Conservation (phyloP, 805 yeast genomes). For the Cyberlindnera euphorbiiphila region DNA sequence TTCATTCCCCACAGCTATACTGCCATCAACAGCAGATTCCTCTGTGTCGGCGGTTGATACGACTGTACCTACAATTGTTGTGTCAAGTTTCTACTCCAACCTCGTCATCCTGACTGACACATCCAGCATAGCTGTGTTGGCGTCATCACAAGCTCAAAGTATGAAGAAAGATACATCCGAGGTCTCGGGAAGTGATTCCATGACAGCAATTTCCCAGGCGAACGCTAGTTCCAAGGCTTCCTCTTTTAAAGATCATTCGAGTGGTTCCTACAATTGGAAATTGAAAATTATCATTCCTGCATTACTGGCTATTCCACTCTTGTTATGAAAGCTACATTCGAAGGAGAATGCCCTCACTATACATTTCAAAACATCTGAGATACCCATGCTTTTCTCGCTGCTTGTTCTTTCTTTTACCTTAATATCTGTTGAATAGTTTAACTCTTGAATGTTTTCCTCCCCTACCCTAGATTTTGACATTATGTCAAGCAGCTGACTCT, state of each 20-base stretch:
- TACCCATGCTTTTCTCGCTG: too few species aligned
- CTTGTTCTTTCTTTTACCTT: too few species aligned
- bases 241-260: background rate
- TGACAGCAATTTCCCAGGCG: slow-evolving; percentile 4
- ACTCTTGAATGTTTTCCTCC: too few species aligned
- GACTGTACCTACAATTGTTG: slow-evolving; percentile 5
- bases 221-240: slow-evolving; percentile 13
- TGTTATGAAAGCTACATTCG: slow-evolving; percentile 12
- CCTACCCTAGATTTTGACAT: too few species aligned
- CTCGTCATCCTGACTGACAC: slow-evolving; percentile 21
- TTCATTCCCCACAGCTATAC: slow-evolving; percentile 3
- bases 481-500: too few species aligned
- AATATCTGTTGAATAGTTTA: too few species aligned
- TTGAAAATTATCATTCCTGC: slow-evolving; percentile 11
- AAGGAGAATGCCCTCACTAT: too few species aligned
- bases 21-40: slow-evolving; percentile 4
- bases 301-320: slow-evolving; percentile 10
- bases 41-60: too few species aligned
- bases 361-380: too few species aligned
- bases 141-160: slow-evolving; percentile 10
- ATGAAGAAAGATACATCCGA: too few species aligned
- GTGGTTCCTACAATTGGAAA: slow-evolving; percentile 11
- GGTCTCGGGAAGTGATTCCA: too few species aligned
- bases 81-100: slow-evolving; percentile 22
- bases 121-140: slow-evolving; percentile 12